Evolutionary conservation across 768 basidiomycete genomes (phyloP), one percentile per base, ranked within the genome.

Genomic region (Russula emetica): DNA sequence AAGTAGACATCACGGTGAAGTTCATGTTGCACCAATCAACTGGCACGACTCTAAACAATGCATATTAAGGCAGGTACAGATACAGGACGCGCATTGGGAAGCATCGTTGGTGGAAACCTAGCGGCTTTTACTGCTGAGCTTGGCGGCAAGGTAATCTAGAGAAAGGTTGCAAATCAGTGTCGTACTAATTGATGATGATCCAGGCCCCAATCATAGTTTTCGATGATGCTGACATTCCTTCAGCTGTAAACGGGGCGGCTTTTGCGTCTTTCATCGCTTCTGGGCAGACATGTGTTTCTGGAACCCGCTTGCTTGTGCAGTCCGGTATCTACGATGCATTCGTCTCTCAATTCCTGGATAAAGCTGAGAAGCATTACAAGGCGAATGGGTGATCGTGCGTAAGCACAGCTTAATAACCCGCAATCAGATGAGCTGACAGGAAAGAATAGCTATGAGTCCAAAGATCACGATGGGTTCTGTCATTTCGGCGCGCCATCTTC

Each of bases 251-350:
- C 66, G 92, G 92, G 20, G 83, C 83, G 7, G 87, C 90, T 0
- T 94, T 94, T 70, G 87, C 90, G 11, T 83, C 87, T 0, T 94
- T 94, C 69, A 78, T 94, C 55, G 92, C 92, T 1, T 91, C 90
- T 26, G 92, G 92, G 3, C 92, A 94, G 76, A 93, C 92, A 10
- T 93, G 92, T 63, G 87, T 94, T n/a, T 93, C 92, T 2, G 92
- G 90, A n/a, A 86, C 90, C 14, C 83, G 92, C n/a, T 77, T 94
- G 22, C 78, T 93, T 5, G 75, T 94, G 8, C 90, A 93, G 61
- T 82, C 84, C 49, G 72, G 74, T 10, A 79, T 93, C 52, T 92
- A 90, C 66, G 82, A 89, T 51, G 73, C 74, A 3, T 93, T 94
- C 73, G 79, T 92, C 77, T 69, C 72, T 8, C 71, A 70, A 20